A percentile compares a stretch with the other conserved stretches of the same genome.
These are phyloP conservation scores for Talinum fruticosum DNA, from an alignment of 148 eudicot genomes.

Conservation along the genomic window DNA sequence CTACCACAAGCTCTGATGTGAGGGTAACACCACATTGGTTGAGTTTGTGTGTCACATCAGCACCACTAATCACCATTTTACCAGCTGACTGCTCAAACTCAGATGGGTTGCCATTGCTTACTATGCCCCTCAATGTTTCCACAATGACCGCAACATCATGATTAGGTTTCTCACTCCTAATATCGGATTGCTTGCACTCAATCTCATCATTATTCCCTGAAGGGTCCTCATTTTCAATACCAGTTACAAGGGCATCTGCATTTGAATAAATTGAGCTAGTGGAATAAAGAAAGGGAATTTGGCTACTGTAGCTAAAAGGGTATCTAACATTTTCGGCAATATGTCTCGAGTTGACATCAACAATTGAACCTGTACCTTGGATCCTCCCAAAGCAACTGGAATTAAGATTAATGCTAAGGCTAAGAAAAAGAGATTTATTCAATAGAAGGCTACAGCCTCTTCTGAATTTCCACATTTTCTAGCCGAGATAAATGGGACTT, in stretches of 20 bases:
- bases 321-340: conserved; percentile 1
- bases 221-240: conserved; percentile 12
- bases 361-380: conserved; percentile 17
- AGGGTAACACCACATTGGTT: conserved; percentile 50
- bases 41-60: conserved; percentile 45
- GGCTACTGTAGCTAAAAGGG: conserved; percentile 19
- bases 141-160: conserved; percentile 40
- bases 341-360: conserved; percentile 10
- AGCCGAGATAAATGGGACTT: background rate
- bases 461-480: conserved; percentile 37
- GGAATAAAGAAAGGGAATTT: conserved; percentile 20
- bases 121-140: conserved; percentile 32
- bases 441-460: conserved; percentile 31
- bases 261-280: conserved; percentile 19
- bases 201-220: conserved; percentile 27
- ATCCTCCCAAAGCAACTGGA: conserved; percentile 20
- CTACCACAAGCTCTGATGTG: conserved; percentile 49
- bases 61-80: conserved; percentile 19
- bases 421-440: conserved; percentile 19
- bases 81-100: background rate
- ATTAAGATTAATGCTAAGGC: conserved; percentile 9
- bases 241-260: background rate
- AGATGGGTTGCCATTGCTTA: conserved; percentile 5
- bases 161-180: conserved; percentile 25
- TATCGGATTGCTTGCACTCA: conserved; percentile 18